These are phyloP conservation scores for Hamigera avellanea DNA, from an alignment of 495 filamentous ascomycete genomes.

Conservation along the genomic window DNA sequence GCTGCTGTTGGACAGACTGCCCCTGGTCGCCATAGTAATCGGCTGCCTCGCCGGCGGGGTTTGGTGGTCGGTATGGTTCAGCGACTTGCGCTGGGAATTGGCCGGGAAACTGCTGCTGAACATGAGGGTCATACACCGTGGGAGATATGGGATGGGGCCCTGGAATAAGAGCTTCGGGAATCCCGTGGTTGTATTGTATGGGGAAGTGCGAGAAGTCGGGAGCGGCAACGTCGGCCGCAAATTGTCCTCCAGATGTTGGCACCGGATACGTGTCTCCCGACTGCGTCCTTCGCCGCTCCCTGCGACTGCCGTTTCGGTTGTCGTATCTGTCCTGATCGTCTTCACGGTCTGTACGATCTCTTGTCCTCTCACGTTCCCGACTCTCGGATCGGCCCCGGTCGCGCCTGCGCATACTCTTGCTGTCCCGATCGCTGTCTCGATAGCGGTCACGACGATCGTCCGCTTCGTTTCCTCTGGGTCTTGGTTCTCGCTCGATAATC, in stretches of 20 bases:
- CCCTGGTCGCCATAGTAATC: slow-evolving; percentile 59
- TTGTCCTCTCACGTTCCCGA: slow-evolving; percentile 22
- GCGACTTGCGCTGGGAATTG: slow-evolving; percentile 36
- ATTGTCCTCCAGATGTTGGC: background rate
- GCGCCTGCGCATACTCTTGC: slow-evolving; percentile 18
- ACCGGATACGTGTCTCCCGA: slow-evolving; percentile 19
- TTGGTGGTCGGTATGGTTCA: slow-evolving; percentile 40
- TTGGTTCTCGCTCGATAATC: slow-evolving; percentile 21
- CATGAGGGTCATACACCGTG: slow-evolving; percentile 35
- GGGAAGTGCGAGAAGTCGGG: slow-evolving; percentile 37
- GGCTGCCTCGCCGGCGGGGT: slow-evolving; percentile 42
- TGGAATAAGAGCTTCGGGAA: slow-evolving; percentile 6
- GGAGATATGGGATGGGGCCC: slow-evolving; percentile 12
- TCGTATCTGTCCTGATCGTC: slow-evolving; percentile 10
- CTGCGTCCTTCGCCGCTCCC: slow-evolving; percentile 20
- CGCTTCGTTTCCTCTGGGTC: slow-evolving; percentile 17
- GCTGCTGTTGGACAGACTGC: slow-evolving; percentile 48
- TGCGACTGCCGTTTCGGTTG: slow-evolving; percentile 19
- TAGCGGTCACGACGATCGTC: slow-evolving; percentile 10
- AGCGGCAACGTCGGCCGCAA: slow-evolving; percentile 22
- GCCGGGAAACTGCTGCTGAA: slow-evolving; percentile 47
- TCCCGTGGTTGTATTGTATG: slow-evolving; percentile 21
- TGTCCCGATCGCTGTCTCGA: slow-evolving; percentile 18
- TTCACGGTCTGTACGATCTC: slow-evolving; percentile 14
- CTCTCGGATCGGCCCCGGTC: slow-evolving; percentile 22